Conservation (phyloP, 176 grass and related monocot species). For the Oryza punctata region DNA sequence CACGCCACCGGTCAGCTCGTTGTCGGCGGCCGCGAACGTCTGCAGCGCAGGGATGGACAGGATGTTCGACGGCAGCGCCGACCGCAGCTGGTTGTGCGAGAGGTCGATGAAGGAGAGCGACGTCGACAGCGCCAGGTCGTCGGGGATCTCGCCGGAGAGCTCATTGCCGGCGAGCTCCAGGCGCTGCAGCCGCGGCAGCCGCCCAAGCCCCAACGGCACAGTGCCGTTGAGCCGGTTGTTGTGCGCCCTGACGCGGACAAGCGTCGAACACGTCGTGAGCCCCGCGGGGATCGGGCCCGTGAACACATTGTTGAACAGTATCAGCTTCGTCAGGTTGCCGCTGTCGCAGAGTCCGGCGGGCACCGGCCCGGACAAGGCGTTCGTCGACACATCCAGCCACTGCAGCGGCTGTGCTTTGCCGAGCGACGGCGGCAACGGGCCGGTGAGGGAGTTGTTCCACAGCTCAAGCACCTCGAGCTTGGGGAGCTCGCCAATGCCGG, state of each 20-base stretch:
- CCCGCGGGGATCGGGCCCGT: slow-evolving; percentile 64
- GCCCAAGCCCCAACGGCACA: slow-evolving; percentile 64
- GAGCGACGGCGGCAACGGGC: slow-evolving; percentile 68
- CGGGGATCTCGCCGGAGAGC: slow-evolving; percentile 73
- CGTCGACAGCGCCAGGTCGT: slow-evolving; percentile 66
- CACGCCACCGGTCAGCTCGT: slow-evolving; percentile 73
- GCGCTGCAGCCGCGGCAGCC: slow-evolving; percentile 64
- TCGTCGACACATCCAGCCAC: slow-evolving; percentile 92
- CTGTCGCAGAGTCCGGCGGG: slow-evolving; percentile 65
- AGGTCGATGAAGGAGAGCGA: slow-evolving; percentile 95
- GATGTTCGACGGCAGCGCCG: slow-evolving; percentile 71
- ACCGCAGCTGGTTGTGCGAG: slow-evolving; percentile 81
- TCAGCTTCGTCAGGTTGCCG: slow-evolving; percentile 88
- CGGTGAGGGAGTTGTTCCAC: slow-evolving; percentile 96
- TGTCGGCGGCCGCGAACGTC: slow-evolving; percentile 80
- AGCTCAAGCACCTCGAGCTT: slow-evolving; percentile 78
- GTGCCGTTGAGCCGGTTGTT: slow-evolving; percentile 88
- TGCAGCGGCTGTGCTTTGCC: slow-evolving; percentile 69
- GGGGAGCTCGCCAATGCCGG: slow-evolving; percentile 69
- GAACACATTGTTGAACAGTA: slow-evolving; percentile 97
- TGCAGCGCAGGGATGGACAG: slow-evolving; percentile 73
- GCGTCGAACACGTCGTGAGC: slow-evolving; percentile 64
- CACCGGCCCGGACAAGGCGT: slow-evolving; percentile 74
- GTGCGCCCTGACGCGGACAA: slow-evolving; percentile 81
- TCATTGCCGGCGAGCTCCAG: slow-evolving; percentile 86